phyloP scores from a whole-genome alignment of 345 rosid species.

The Turritis glabra region DNA sequence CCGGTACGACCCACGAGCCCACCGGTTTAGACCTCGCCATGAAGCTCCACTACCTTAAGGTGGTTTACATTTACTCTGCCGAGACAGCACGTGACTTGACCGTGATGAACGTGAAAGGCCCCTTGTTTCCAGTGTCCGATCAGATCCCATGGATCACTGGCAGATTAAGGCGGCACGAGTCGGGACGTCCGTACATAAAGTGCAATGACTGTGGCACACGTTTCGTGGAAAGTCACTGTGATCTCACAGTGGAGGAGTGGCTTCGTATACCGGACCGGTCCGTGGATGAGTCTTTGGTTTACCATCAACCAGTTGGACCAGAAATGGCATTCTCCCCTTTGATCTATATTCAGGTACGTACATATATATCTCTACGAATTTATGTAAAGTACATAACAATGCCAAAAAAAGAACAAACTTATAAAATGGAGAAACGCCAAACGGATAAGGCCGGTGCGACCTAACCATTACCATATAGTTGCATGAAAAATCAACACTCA shows the following conservation, averaged over 20 bases:
- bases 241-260: constrained; percentile 71
- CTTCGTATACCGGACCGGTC: constrained; percentile 43
- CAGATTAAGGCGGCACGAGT: constrained; percentile 49
- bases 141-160: constrained; percentile 48
- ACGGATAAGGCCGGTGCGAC: too few species aligned
- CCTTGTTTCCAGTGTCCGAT: constrained; percentile 50
- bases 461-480: too few species aligned
- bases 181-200: constrained; percentile 71
- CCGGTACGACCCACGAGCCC: constrained; percentile 46
- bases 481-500: too few species aligned
- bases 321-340: constrained; percentile 65
- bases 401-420: too few species aligned
- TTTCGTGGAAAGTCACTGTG: constrained; percentile 64
- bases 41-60: constrained; percentile 78
- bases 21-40: constrained; percentile 64
- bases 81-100: constrained; percentile 50
- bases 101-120: constrained; percentile 45
- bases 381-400: background rate
- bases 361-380: background rate
- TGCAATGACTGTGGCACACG: constrained; percentile 83
- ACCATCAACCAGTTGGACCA: constrained; percentile 75
- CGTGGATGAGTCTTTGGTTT: constrained; percentile 45
- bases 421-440: too few species aligned
- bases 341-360: constrained; percentile 58
- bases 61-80: constrained; percentile 53